Conservation (phyloP, 1,284 basidiomycete genomes). For the Leccinum pachyderme region DNA sequence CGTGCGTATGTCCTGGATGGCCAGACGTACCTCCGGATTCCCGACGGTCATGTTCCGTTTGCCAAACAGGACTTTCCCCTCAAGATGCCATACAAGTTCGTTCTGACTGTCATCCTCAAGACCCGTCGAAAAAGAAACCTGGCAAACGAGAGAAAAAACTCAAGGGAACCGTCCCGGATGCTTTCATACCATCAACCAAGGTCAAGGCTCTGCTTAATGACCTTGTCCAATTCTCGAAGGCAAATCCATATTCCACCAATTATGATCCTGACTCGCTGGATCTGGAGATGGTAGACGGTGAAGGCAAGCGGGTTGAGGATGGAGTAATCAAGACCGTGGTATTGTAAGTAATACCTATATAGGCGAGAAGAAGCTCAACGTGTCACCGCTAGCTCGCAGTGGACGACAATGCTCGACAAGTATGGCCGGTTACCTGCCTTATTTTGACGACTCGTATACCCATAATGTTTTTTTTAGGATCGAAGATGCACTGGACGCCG, state of each 20-base stretch:
- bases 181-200: slow-evolving; percentile 81
- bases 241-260: slow-evolving; percentile 82
- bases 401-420: slow-evolving; percentile 96
- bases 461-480: slow-evolving; percentile 47
- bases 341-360: slow-evolving; percentile 58
- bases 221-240: slow-evolving; percentile 70
- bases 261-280: slow-evolving; percentile 73
- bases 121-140: slow-evolving; percentile 58
- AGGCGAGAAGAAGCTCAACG: slow-evolving; percentile 19
- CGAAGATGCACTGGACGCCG: slow-evolving; percentile 83
- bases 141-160: slow-evolving; percentile 69
- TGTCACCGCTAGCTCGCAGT: slow-evolving; percentile 69
- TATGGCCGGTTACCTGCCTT: slow-evolving; percentile 35
- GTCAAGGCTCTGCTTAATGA: slow-evolving; percentile 77
- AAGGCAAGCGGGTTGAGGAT: slow-evolving; percentile 69
- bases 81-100: slow-evolving; percentile 78
- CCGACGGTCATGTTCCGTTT: slow-evolving; percentile 69
- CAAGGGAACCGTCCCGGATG: slow-evolving; percentile 54
- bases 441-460: slow-evolving; percentile 9
- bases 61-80: slow-evolving; percentile 61
- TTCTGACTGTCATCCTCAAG: slow-evolving; percentile 45
- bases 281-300: slow-evolving; percentile 69
- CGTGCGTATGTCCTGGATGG: slow-evolving; percentile 75
- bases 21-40: slow-evolving; percentile 62
- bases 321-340: slow-evolving; percentile 84